Base-by-base conservation (phyloP, 352 stramenopile genomes). In the Globisporangium nodosum region DNA sequence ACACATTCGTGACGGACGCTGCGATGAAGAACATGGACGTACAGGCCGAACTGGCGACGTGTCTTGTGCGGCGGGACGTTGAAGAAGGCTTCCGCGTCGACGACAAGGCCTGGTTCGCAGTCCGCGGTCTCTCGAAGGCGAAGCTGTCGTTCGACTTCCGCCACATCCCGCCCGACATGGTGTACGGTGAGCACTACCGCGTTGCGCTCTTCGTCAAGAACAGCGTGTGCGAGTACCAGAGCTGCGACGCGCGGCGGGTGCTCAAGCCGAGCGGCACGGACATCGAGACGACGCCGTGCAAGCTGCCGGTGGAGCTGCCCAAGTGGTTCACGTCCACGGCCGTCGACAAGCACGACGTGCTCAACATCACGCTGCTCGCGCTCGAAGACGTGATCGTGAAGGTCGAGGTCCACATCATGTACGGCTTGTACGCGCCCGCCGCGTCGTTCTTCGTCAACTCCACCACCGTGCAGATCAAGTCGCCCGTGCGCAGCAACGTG, bases 361-460 rank as follows among this genome's bases (percentile, higher is more conserved):
- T 98, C 31, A 98, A 98, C 61, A 71, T 99, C 40, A 98, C 94
- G 0, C 52, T 99, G 9, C 67, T 97, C 16, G 92, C 96, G 15
- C 73, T 99, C 15, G 96, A 99, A 52, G 96, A 99, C 74, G 71
- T 98, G 20, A 80, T 96, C 8, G 85, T 99, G 55, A 97, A 97
- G 51, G 85, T 98, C 21, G 93, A 98, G 65, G 76, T 99, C 20
- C 96, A 99, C 59, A 81, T 99, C 50, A 82, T 97, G 55, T 88
- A 99, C 69, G 96, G 96, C 12, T 49, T 98, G 16, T 98, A 94
- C 52, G 63, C 91, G 0, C 68, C 96, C 0, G 59, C 81, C 0
- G 84, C 85, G 2, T 73, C 89, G 30, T 94, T 97, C 50, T 99
- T 99, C 63, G 69, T 89, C 30, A 97, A 98, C 56, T 90, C 92